These are phyloP conservation scores for Furcasterigmium sp. DNA, from an alignment of 2,329 filamentous ascomycete species.

Conservation along the genomic window DNA sequence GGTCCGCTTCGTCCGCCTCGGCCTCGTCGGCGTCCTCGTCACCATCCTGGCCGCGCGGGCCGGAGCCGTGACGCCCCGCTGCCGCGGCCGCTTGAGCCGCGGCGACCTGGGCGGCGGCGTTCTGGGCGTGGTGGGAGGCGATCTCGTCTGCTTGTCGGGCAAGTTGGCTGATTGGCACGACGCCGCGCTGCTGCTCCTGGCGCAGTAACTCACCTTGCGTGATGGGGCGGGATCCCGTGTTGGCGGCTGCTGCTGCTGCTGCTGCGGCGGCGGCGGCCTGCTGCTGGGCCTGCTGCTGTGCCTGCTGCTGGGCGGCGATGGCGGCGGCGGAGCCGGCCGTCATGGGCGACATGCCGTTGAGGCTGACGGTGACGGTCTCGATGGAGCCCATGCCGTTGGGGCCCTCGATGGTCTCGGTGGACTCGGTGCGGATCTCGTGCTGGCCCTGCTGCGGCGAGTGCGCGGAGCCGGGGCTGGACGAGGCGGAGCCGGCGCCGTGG, in stretches of 20 bases:
- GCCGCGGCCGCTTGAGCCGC: slow-evolving; percentile 8
- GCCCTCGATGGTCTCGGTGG: slow-evolving; percentile 74
- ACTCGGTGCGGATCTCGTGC: slow-evolving; percentile 62
- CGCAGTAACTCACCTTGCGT: slow-evolving; percentile 80
- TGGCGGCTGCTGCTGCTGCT: slow-evolving; percentile 24
- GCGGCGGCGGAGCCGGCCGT: slow-evolving; percentile 25
- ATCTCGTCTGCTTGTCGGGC: slow-evolving; percentile 25
- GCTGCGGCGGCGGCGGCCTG: neutral
- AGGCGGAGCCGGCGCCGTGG: slow-evolving; percentile 1
- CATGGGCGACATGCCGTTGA: slow-evolving; percentile 62
- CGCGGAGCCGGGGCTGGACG: slow-evolving; percentile 1
- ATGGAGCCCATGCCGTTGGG: slow-evolving; percentile 74
- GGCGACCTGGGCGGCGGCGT: slow-evolving; percentile 13
- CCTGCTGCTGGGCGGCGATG: slow-evolving; percentile 13
- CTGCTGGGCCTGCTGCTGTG: slow-evolving; percentile 62
- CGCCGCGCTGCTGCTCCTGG: slow-evolving; percentile 80
- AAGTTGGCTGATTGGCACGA: slow-evolving; percentile 64
- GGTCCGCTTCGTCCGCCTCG: neutral
- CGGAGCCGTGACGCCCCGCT: slow-evolving; percentile 2
- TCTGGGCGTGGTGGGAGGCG: slow-evolving; percentile 20
- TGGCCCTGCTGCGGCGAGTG: slow-evolving; percentile 8
- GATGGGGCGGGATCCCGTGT: slow-evolving; percentile 43
- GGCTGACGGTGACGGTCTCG: slow-evolving; percentile 72
- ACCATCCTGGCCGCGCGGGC: neutral
- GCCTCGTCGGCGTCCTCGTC: slow-evolving; percentile 6